These are phyloP conservation scores for Pythium myriotylum DNA, from an alignment of 352 stramenopile genomes.

Conservation along the genomic window DNA sequence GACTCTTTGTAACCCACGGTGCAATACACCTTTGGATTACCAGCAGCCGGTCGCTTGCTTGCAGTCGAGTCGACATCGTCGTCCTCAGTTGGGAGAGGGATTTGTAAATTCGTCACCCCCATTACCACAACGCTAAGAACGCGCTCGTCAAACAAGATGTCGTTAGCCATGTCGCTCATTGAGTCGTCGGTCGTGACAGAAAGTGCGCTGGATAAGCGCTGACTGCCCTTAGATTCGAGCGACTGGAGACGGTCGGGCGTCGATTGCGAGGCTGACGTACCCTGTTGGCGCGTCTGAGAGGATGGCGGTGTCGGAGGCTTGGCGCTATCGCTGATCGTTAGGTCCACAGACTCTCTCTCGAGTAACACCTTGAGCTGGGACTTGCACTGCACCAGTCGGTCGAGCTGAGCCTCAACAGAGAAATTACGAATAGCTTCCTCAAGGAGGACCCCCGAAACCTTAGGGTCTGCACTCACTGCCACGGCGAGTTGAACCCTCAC, in stretches of 20 bases:
- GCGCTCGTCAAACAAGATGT: constrained; percentile 70
- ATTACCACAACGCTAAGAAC: constrained; percentile 74
- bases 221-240: constrained; percentile 16
- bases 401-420: constrained; percentile 44
- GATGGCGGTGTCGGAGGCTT: constrained; percentile 3
- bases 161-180: constrained; percentile 56
- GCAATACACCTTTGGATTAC: constrained; percentile 78
- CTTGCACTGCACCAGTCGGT: constrained; percentile 65
- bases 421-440: constrained; percentile 26
- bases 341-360: constrained; percentile 73
- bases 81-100: constrained; percentile 22
- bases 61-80: not conserved
- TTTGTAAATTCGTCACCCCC: constrained; percentile 71
- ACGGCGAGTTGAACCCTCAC: constrained; percentile 23
- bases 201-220: constrained; percentile 7
- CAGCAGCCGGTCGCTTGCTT: not conserved
- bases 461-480: constrained; percentile 2
- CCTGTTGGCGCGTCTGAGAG: constrained; percentile 9
- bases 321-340: constrained; percentile 26
- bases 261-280: not conserved
- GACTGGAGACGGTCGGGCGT: constrained; percentile 3
- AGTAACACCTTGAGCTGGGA: constrained; percentile 67
- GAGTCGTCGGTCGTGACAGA: constrained; percentile 76
- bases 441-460: not conserved
- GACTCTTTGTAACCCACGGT: constrained; percentile 80